Conservation (phyloP, 805 yeast genomes). For the Lachancea quebecensis region DNA sequence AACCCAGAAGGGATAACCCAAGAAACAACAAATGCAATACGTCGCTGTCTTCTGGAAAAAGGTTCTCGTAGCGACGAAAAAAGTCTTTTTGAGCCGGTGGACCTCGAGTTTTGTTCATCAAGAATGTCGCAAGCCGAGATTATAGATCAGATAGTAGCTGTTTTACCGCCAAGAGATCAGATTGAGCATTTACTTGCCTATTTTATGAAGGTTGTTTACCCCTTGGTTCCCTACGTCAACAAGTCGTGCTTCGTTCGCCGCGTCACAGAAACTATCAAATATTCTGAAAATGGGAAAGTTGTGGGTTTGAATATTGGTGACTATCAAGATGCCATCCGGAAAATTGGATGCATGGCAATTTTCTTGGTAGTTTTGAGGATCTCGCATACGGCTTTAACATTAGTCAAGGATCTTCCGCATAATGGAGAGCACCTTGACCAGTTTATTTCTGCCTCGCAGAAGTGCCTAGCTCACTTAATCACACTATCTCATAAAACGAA, state of each 20-base stretch:
- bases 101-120: slow-evolving; percentile 2
- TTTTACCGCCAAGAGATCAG: neutral
- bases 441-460: slow-evolving; percentile 1
- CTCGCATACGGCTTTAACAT: slow-evolving; percentile 4
- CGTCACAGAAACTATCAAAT: slow-evolving; percentile 1
- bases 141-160: neutral
- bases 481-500: slow-evolving; percentile 4
- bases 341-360: slow-evolving; percentile 5
- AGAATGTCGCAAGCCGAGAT: neutral
- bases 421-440: slow-evolving; percentile 2
- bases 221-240: slow-evolving; percentile 5
- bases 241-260: neutral
- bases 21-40: slow-evolving; percentile 2
- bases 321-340: neutral
- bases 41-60: slow-evolving; percentile 3
- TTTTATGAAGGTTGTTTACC: slow-evolving; percentile 3
- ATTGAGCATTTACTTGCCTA: neutral
- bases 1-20: slow-evolving; percentile 1
- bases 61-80: neutral
- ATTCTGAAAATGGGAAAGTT: slow-evolving; percentile 1
- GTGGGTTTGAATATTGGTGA: slow-evolving; percentile 2
- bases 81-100: slow-evolving; percentile 1
- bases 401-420: neutral
- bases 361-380: slow-evolving; percentile 3
- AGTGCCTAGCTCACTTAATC: slow-evolving; percentile 3